phyloP scores from a whole-genome alignment of 345 rosid genomes.

The Citropsis articulata region DNA sequence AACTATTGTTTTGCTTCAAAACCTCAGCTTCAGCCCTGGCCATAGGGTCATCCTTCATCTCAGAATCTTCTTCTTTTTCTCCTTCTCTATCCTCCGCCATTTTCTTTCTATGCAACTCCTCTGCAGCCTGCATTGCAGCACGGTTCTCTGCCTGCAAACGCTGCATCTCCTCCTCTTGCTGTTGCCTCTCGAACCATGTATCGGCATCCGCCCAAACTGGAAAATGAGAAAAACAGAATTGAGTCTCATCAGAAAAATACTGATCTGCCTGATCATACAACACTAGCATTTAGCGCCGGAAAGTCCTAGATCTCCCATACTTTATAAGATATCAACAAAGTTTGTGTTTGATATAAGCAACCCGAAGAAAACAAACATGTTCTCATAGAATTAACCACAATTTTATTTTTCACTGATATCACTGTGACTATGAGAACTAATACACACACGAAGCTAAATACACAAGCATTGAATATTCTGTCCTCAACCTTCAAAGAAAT shows the following conservation, averaged over 20 bases:
- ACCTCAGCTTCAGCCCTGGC: conserved; percentile 73
- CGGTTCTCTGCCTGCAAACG: conserved; percentile 77
- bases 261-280: background rate
- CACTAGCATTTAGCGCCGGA: background rate
- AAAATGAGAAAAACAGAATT: background rate
- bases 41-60: conserved; percentile 72
- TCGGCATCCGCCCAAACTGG: conserved; percentile 99
- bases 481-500: background rate
- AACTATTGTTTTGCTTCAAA: conserved; percentile 30
- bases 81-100: conserved; percentile 80
- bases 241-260: background rate
- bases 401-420: background rate
- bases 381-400: background rate
- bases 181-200: conserved; percentile 97
- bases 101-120: conserved; percentile 87
- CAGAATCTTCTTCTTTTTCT: conserved; percentile 79
- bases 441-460: background rate
- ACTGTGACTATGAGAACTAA: background rate
- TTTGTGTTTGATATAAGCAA: background rate
- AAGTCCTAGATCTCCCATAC: background rate
- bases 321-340: background rate
- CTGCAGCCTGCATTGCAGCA: conserved; percentile 86
- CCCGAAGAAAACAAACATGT: background rate
- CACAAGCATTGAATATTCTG: background rate
- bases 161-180: conserved; percentile 85